A percentile compares a stretch with the other conserved stretches of the same genome.
phyloP scores from a whole-genome alignment of 805 yeast genomes.

The Ogataea parapolymorpha region DNA sequence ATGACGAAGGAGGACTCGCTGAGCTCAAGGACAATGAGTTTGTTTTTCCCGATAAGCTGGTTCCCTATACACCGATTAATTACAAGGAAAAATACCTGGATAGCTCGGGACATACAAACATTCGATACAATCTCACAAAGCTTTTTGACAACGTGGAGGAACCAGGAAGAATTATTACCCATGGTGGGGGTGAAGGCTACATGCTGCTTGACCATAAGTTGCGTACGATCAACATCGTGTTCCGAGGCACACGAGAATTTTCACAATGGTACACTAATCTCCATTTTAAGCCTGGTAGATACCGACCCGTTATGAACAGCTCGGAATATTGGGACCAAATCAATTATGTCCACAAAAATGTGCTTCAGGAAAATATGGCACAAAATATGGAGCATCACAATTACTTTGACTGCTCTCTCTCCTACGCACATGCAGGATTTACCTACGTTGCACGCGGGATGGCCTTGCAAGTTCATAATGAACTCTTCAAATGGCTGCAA shows the following conservation, averaged over 20 bases:
- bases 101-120: not conserved
- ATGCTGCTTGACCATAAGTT: slow-evolving; percentile 17
- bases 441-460: slow-evolving; percentile 10
- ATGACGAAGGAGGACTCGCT: slow-evolving; percentile 11
- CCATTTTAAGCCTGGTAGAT: slow-evolving; percentile 13
- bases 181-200: slow-evolving; percentile 25
- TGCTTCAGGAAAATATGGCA: not conserved
- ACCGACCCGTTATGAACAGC: slow-evolving; percentile 6
- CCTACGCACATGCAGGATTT: slow-evolving; percentile 22
- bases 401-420: slow-evolving; percentile 5
- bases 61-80: slow-evolving; percentile 7
- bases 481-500: slow-evolving; percentile 13
- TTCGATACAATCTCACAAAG: slow-evolving; percentile 14
- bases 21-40: slow-evolving; percentile 7
- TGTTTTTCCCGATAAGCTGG: slow-evolving; percentile 13
- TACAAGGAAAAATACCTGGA: slow-evolving; percentile 8
- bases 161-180: slow-evolving; percentile 6
- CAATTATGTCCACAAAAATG: slow-evolving; percentile 1
- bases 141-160: slow-evolving; percentile 10
- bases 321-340: slow-evolving; percentile 10
- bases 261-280: slow-evolving; percentile 22
- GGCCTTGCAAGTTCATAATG: slow-evolving; percentile 12
- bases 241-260: slow-evolving; percentile 18
- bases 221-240: slow-evolving; percentile 12
- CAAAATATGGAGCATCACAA: slow-evolving; percentile 6